phyloP scores from a whole-genome alignment of 148 eudicot genomes.

The Camellia japonica region DNA sequence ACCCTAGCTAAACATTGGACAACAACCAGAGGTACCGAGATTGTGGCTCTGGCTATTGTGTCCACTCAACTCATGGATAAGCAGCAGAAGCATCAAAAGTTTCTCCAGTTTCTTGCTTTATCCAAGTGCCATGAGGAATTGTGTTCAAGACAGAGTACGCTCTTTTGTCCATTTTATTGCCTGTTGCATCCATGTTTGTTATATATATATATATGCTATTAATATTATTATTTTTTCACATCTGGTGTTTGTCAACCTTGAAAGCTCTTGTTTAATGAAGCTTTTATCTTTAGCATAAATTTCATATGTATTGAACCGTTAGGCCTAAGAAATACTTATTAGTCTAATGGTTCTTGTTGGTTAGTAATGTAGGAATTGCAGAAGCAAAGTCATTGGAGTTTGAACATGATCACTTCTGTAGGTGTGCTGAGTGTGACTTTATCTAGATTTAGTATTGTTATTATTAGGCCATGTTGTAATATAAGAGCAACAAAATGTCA shows the following conservation, averaged over 20 bases:
- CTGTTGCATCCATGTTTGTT: neutral
- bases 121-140: slow-evolving; percentile 96
- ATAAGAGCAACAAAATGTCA: neutral
- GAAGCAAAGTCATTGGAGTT: neutral
- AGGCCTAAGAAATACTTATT: neutral
- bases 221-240: neutral
- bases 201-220: neutral
- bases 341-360: neutral
- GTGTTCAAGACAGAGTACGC: slow-evolving; percentile 72
- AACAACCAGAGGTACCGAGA: slow-evolving; percentile 94
- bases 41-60: slow-evolving; percentile 63
- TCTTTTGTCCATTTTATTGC: neutral
- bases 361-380: neutral
- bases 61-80: slow-evolving; percentile 82
- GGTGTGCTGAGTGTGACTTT: neutral
- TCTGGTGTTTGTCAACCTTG: neutral
- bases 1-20: slow-evolving; percentile 98
- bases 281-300: neutral
- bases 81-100: slow-evolving; percentile 88
- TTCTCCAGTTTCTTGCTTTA: slow-evolving; percentile 88
- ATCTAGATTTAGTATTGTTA: neutral
- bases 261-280: neutral
- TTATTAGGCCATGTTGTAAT: slow-evolving; percentile 1
- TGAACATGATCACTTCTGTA: neutral
- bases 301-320: neutral